phyloP scores from a whole-genome alignment of 345 rosid species.

The Hibiscus mutabilis region DNA sequence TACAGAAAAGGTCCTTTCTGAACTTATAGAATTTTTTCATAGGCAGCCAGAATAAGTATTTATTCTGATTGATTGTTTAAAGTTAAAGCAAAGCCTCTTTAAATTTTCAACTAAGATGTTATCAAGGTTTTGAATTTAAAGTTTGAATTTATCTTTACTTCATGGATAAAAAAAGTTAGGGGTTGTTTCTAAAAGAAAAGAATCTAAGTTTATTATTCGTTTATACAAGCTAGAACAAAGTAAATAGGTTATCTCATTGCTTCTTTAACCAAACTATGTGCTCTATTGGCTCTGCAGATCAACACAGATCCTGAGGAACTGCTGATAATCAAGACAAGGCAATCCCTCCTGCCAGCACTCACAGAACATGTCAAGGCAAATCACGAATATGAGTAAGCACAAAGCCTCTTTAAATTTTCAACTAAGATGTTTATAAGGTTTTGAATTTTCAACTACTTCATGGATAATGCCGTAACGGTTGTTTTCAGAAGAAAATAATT shows the following conservation, averaged over 20 bases:
- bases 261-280: slow-evolving; percentile 1
- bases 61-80: too few species aligned
- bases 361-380: slow-evolving; percentile 87
- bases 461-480: background rate
- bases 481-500: background rate
- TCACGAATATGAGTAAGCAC: slow-evolving; percentile 89
- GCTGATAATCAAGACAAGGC: slow-evolving; percentile 83
- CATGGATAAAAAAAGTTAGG: too few species aligned
- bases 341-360: slow-evolving; percentile 67
- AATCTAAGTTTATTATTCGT: background rate
- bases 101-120: too few species aligned
- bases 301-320: slow-evolving; percentile 82
- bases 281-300: slow-evolving; percentile 41
- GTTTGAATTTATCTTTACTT: too few species aligned
- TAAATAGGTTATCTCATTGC: background rate
- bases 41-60: background rate
- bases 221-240: background rate
- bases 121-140: too few species aligned
- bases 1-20: background rate
- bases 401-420: slow-evolving; percentile 4
- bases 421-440: background rate
- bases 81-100: too few species aligned
- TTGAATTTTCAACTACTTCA: background rate
- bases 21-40: background rate
- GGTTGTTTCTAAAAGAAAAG: too few species aligned